A percentile compares a stretch with the other conserved stretches of the same genome.
These are phyloP conservation scores for Glycyrrhiza uralensis DNA, from an alignment of 306 rosid species.

Conservation along the genomic window DNA sequence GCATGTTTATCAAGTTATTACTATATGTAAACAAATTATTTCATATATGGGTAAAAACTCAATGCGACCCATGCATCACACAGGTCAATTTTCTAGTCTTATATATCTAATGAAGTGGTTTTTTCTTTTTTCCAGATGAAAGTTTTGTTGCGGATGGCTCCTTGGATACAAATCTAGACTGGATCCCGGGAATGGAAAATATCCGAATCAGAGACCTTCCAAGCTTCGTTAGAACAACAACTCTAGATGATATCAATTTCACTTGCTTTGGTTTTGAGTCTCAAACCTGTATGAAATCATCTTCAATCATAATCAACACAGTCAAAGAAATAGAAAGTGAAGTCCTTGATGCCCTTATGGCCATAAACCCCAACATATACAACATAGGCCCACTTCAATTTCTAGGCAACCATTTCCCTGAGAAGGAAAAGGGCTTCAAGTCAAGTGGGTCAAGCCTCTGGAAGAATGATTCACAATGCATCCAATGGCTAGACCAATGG, in stretches of 20 bases:
- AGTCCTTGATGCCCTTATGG: neutral
- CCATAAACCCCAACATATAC: neutral
- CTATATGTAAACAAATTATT: no score
- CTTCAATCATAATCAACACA: neutral
- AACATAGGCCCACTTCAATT: constrained; percentile 7
- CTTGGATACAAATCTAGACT: neutral
- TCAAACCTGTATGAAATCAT: neutral
- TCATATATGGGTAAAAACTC: no score
- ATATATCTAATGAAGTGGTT: neutral
- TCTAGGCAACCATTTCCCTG: neutral
- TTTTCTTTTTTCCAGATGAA: neutral
- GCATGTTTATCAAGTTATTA: no score
- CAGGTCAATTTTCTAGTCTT: no score
- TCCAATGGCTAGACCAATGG: constrained; percentile 4
- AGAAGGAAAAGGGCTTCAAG: neutral
- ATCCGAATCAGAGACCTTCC: constrained; percentile 5
- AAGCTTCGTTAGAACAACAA: constrained; percentile 5
- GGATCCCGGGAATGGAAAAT: neutral
- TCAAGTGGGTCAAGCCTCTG: neutral
- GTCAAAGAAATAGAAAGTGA: neutral
- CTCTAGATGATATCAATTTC: neutral
- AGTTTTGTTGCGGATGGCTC: neutral
- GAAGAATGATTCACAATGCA: neutral
- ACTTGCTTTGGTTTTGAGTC: neutral
- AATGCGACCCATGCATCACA: no score